Percentiles rank a stretch among this genome's conserved stretches.
These are phyloP conservation scores for Solanum tarijense DNA, from an alignment of 257 asterid genomes.

Conservation along the genomic window DNA sequence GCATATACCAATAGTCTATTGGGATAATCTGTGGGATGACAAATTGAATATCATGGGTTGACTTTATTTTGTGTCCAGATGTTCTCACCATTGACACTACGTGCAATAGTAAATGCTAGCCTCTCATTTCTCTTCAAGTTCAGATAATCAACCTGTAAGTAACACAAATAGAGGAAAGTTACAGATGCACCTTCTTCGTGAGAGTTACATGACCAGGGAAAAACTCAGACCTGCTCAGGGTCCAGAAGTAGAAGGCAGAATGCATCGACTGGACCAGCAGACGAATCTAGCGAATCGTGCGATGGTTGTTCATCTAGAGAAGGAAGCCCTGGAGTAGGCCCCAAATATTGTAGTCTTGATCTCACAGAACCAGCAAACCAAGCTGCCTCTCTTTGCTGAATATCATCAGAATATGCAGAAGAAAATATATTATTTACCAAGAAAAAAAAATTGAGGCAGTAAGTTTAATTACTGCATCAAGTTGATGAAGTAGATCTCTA, in stretches of 20 bases:
- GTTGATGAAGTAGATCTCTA: background rate
- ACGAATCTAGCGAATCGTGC: conserved; percentile 39
- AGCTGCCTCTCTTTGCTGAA: conserved; percentile 76
- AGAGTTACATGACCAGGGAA: background rate
- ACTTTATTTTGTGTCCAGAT: conserved; percentile 48
- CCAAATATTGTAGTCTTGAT: conserved; percentile 75
- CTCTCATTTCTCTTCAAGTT: conserved; percentile 80
- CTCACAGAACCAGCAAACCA: conserved; percentile 73
- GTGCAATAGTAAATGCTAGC: conserved; percentile 31
- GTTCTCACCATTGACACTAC: conserved; percentile 31
- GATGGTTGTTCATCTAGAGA: conserved; percentile 30
- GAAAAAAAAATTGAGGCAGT: background rate
- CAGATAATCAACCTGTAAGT: conserved; percentile 70
- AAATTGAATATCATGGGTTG: conserved; percentile 35
- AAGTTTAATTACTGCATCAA: background rate
- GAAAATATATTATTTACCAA: background rate
- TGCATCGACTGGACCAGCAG: conserved; percentile 51
- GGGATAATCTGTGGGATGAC: background rate
- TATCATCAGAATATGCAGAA: background rate
- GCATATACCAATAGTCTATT: background rate
- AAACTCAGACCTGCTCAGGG: conserved; percentile 58
- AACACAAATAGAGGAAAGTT: background rate
- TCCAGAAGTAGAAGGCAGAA: conserved; percentile 70
- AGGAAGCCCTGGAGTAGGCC: conserved; percentile 56
- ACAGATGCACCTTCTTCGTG: background rate